Percentiles rank a stretch among this genome's conserved stretches.
These are phyloP conservation scores for Asterophora parasitica DNA, from an alignment of 768 basidiomycete genomes.

Conservation along the genomic window DNA sequence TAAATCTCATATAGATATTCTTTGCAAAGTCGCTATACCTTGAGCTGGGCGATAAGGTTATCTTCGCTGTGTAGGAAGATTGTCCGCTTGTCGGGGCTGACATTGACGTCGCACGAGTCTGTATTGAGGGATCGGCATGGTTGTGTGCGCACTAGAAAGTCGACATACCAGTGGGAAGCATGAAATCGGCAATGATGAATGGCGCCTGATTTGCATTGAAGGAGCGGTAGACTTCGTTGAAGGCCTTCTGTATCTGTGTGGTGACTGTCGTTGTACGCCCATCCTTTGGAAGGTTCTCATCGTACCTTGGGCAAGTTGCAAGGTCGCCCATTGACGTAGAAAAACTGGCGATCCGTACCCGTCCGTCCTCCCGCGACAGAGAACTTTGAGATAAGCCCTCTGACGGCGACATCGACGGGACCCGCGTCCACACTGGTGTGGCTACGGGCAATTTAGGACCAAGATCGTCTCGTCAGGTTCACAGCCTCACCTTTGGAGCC, in stretches of 20 bases:
- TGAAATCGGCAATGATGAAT: conserved; percentile 79
- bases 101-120: conserved; percentile 90
- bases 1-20: neutral
- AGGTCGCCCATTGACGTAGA: conserved; percentile 89
- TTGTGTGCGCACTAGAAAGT: neutral
- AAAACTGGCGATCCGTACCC: conserved; percentile 84
- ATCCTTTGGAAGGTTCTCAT: neutral
- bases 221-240: conserved; percentile 89
- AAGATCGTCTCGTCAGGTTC: neutral
- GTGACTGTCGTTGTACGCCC: neutral
- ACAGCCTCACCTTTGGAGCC: conserved; percentile 22
- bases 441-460: neutral
- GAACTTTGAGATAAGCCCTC: conserved; percentile 85
- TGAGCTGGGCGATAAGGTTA: conserved; percentile 72
- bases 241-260: conserved; percentile 79
- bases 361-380: conserved; percentile 67
- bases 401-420: conserved; percentile 43
- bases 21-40: conserved; percentile 39
- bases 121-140: neutral
- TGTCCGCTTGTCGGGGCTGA: conserved; percentile 95
- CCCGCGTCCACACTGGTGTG: conserved; percentile 22
- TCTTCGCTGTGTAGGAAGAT: conserved; percentile 87
- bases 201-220: conserved; percentile 74
- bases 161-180: conserved; percentile 68
- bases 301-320: conserved; percentile 71